phyloP scores from a whole-genome alignment of 202 grass and related monocot genomes.

The Hordeum pubiflorum region DNA sequence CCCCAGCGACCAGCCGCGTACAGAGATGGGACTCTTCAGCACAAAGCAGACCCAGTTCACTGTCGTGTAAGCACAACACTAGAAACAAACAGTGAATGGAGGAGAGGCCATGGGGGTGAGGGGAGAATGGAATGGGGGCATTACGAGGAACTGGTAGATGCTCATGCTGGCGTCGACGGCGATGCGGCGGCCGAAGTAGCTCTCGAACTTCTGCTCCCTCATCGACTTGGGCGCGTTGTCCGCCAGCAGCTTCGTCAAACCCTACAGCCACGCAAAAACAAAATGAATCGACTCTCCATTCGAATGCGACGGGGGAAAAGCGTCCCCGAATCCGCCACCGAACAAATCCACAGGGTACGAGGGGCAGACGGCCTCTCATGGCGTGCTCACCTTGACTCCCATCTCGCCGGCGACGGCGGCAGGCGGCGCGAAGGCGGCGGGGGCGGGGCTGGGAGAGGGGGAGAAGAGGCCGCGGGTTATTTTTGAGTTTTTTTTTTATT shows the following conservation, averaged over 20 bases:
- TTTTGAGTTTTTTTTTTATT: background rate
- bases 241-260: conserved; percentile 94
- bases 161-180: conserved; percentile 95
- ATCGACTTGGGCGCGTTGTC: conserved; percentile 87
- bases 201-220: conserved; percentile 98
- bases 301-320: background rate
- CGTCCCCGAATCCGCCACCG: background rate
- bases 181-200: conserved; percentile 88
- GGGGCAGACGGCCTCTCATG: background rate
- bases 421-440: conserved; percentile 6
- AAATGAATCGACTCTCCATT: background rate
- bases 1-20: background rate
- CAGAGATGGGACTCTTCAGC: background rate
- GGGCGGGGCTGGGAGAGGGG: background rate
- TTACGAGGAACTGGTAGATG: conserved; percentile 93
- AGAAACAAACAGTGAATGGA: background rate
- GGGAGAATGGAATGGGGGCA: background rate
- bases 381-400: conserved; percentile 41
- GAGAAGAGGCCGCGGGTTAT: conserved; percentile 14
- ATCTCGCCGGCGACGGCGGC: conserved; percentile 26
- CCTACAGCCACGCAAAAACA: conserved; percentile 31
- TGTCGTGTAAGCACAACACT: background rate
- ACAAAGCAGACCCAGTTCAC: background rate
- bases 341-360: background rate
- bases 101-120: background rate